Percentiles rank a stretch among this genome's conserved stretches.
phyloP scores from a whole-genome alignment of 2,329 filamentous ascomycete species.

The Fusarium redolens region DNA sequence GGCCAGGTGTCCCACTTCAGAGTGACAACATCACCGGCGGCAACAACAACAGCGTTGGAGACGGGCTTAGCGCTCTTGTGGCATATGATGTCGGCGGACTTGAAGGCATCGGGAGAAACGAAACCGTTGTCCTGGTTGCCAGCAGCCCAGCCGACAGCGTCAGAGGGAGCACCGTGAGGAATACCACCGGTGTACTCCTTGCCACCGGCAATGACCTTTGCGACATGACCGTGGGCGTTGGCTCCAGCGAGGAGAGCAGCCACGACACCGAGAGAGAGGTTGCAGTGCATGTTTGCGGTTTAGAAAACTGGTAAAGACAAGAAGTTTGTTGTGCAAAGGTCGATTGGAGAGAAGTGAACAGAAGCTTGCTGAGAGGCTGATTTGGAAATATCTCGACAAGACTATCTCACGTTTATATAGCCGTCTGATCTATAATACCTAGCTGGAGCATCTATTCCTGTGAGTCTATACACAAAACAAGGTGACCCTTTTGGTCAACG shows the following conservation, averaged over 20 bases:
- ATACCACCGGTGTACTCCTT: constrained; percentile 49
- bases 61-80: constrained; percentile 57
- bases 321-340: not conserved
- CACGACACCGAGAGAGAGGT: constrained; percentile 27
- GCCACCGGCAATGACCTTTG: constrained; percentile 41
- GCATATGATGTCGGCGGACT: constrained; percentile 59
- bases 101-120: constrained; percentile 57
- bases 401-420: constrained; percentile 17
- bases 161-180: constrained; percentile 41
- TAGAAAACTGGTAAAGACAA: constrained; percentile 1
- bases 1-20: constrained; percentile 75
- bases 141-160: constrained; percentile 52
- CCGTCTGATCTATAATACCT: not conserved
- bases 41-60: constrained; percentile 56
- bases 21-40: constrained; percentile 68
- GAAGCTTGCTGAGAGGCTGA: constrained; percentile 10
- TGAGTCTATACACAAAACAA: constrained; percentile 11
- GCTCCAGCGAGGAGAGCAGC: constrained; percentile 43
- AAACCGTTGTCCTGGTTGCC: constrained; percentile 56
- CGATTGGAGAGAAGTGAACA: not conserved
- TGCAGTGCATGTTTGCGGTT: constrained; percentile 17
- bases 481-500: constrained; percentile 26
- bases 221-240: constrained; percentile 47
- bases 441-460: not conserved
- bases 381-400: not conserved